Percentiles rank a stretch among this genome's conserved stretches.
phyloP scores from a whole-genome alignment of 306 rosid species.

The Citrullus amarus region DNA sequence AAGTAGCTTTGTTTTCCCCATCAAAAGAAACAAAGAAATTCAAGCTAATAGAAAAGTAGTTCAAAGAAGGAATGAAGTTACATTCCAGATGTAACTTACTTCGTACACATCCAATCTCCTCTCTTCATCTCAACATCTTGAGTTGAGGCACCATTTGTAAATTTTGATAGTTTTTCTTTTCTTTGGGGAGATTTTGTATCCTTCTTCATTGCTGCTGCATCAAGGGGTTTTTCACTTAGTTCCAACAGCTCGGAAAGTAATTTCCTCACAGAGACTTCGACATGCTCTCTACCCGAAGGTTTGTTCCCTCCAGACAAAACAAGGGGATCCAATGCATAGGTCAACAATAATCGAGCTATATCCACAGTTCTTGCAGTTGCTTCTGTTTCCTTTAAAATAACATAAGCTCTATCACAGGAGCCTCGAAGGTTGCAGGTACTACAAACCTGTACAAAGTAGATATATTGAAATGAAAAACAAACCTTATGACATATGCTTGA shows the following conservation, averaged over 20 bases:
- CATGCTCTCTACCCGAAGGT: slow-evolving; percentile 50
- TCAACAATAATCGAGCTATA: slow-evolving; percentile 61
- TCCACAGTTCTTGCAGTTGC: slow-evolving; percentile 81
- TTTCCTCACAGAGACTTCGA: slow-evolving; percentile 66
- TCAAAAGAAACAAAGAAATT: not conserved
- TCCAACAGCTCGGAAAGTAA: slow-evolving; percentile 58
- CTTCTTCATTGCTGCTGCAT: slow-evolving; percentile 29
- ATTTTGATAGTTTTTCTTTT: slow-evolving; percentile 18
- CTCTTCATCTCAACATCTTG: slow-evolving; percentile 50
- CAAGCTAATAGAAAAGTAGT: not conserved
- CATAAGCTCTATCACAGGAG: slow-evolving; percentile 93
- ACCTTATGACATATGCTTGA: slow-evolving; percentile 10
- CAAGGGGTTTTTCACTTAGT: slow-evolving; percentile 48
- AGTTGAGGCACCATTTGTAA: slow-evolving; percentile 12
- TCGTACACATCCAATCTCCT: slow-evolving; percentile 85
- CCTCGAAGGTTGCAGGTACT: slow-evolving; percentile 68
- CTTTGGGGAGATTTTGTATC: slow-evolving; percentile 13
- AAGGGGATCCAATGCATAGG: slow-evolving; percentile 66
- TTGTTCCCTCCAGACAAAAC: slow-evolving; percentile 57
- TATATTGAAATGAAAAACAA: slow-evolving; percentile 8
- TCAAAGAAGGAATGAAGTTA: not conserved
- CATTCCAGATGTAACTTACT: slow-evolving; percentile 39
- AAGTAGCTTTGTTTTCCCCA: not conserved
- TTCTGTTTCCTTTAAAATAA: slow-evolving; percentile 45
- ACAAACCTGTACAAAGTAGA: slow-evolving; percentile 49